Conservation (phyloP, 2,329 filamentous ascomycete species). For the Colletotrichum tabaci region DNA sequence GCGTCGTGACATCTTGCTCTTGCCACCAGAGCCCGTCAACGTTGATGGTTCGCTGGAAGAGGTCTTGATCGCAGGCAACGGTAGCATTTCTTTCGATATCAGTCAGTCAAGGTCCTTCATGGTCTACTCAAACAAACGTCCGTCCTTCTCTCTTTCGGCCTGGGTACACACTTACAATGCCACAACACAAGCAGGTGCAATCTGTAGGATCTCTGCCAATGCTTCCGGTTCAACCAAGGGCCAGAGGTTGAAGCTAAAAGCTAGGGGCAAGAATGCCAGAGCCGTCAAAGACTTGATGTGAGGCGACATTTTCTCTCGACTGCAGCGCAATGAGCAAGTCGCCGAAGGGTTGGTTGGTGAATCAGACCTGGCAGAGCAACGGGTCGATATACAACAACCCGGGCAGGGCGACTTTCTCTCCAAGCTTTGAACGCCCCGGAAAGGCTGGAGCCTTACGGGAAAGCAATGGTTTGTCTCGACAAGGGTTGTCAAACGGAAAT, state of each 20-base stretch:
- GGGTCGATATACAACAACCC: slow-evolving; percentile 7
- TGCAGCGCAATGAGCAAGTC: slow-evolving; percentile 4
- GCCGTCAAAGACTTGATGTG: slow-evolving; percentile 15
- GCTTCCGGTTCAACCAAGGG: slow-evolving; percentile 11
- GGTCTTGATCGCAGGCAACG: slow-evolving; percentile 15
- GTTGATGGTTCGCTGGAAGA: slow-evolving; percentile 25
- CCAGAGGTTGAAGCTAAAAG: slow-evolving; percentile 14
- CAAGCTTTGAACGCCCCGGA: slow-evolving; percentile 1
- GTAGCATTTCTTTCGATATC: slow-evolving; percentile 15
- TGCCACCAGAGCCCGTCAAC: slow-evolving; percentile 19
- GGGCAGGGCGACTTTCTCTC: background rate
- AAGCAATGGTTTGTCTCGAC: background rate
- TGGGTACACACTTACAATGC: slow-evolving; percentile 8
- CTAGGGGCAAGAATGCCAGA: slow-evolving; percentile 8
- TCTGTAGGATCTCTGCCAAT: slow-evolving; percentile 14
- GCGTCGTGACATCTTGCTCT: slow-evolving; percentile 11
- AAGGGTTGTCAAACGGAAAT: slow-evolving; percentile 1
- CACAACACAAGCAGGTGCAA: slow-evolving; percentile 9
- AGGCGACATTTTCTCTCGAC: slow-evolving; percentile 13
- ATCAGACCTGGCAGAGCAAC: slow-evolving; percentile 10
- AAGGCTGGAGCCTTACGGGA: slow-evolving; percentile 5
- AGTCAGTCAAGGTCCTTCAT: slow-evolving; percentile 11
- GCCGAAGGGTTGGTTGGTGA: slow-evolving; percentile 9
- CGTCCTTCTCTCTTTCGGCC: slow-evolving; percentile 7
- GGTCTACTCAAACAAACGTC: slow-evolving; percentile 14